Evolutionary conservation across 257 asterid species (phyloP), one percentile per base, ranked within the genome.

Genomic region (Nicotiana tomentosiformis): DNA sequence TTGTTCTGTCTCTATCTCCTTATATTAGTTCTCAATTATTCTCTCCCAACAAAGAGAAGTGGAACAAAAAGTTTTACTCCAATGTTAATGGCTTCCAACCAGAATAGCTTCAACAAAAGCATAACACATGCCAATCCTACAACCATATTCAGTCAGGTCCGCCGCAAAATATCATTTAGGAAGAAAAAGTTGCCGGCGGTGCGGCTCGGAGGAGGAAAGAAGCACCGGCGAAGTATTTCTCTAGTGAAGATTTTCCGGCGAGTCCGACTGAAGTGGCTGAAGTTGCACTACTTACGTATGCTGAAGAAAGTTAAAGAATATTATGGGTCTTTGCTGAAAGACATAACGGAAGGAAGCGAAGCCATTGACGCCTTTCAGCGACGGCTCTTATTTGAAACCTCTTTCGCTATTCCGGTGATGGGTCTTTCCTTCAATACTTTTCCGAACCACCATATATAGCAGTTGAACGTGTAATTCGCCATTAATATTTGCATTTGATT

Each of bases 371-470:
- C 96, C 2, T 91, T 85, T 78, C 95, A 91, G 1, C 95, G 91
- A 78, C 83, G 92, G n/a, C n/a, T 92, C 67, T 65, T 87, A 16
- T 66, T 91, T 35, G 97, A 93, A 60, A 86, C 93, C 17, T 93
- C 97, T 4, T 91, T 92, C 20, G 94, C 96, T 0, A 70, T 93
- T 68, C 98, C 98, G 0, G 95, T 92, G 5, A 83, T 93, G 96
- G 96, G 96, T 3, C 85, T 92, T 4, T 57, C 92, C 8, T 84
- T 91, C 51, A 83, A 53, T 56, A 43, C 77, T 10, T 81, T 82
- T 66, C 89, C 89, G 5, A 60, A 4, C 49, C 10, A 43, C 11
- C 49, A 8, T 43, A 7, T 43, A 43, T 43, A 43, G 56, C 16
- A 5, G 5, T 12, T 3, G 17, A 4, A 4, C 16, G 16, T 11